Percentiles rank a stretch among this genome's conserved stretches.
These are phyloP conservation scores for Xylariaceae sp. DNA, from an alignment of 2,329 filamentous ascomycete genomes.

Conservation along the genomic window DNA sequence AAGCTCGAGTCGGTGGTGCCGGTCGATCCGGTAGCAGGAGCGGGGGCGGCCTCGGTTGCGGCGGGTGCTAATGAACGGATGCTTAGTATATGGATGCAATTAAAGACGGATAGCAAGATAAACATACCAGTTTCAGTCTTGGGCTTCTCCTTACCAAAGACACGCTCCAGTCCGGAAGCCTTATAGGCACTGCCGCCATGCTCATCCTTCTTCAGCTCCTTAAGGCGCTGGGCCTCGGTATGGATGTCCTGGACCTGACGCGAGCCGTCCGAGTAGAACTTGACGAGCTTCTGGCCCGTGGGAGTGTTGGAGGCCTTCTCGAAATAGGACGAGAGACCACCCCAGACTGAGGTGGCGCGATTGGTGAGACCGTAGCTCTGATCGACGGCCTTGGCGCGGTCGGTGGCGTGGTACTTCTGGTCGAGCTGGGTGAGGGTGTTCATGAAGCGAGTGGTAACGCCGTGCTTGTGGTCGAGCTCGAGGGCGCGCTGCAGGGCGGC, in stretches of 20 bases:
- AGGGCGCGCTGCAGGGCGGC: slow-evolving; percentile 78
- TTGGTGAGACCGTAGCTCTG: slow-evolving; percentile 77
- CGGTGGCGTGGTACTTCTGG: slow-evolving; percentile 79
- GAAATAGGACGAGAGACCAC: slow-evolving; percentile 81
- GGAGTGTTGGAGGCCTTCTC: slow-evolving; percentile 87
- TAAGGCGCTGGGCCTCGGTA: slow-evolving; percentile 81
- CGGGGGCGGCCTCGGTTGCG: neutral
- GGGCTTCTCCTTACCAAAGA: slow-evolving; percentile 51
- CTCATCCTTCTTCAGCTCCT: slow-evolving; percentile 77
- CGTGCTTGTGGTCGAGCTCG: slow-evolving; percentile 85
- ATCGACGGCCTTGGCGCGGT: slow-evolving; percentile 82
- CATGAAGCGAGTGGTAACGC: slow-evolving; percentile 78
- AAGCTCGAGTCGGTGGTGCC: slow-evolving; percentile 3
- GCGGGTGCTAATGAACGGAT: neutral
- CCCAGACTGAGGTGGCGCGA: slow-evolving; percentile 63
- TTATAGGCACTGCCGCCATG: slow-evolving; percentile 58
- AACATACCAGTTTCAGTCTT: slow-evolving; percentile 20
- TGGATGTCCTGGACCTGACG: slow-evolving; percentile 95
- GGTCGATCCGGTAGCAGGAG: neutral
- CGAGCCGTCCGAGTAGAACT: slow-evolving; percentile 81
- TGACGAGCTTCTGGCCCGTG: slow-evolving; percentile 80
- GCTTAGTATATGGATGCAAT: slow-evolving; percentile 14
- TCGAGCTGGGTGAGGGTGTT: slow-evolving; percentile 74
- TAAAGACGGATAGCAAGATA: slow-evolving; percentile 15
- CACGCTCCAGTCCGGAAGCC: slow-evolving; percentile 54